These are phyloP conservation scores for Zygosaccharomyces pseudorouxii DNA, from an alignment of 805 yeast genomes.

Conservation along the genomic window DNA sequence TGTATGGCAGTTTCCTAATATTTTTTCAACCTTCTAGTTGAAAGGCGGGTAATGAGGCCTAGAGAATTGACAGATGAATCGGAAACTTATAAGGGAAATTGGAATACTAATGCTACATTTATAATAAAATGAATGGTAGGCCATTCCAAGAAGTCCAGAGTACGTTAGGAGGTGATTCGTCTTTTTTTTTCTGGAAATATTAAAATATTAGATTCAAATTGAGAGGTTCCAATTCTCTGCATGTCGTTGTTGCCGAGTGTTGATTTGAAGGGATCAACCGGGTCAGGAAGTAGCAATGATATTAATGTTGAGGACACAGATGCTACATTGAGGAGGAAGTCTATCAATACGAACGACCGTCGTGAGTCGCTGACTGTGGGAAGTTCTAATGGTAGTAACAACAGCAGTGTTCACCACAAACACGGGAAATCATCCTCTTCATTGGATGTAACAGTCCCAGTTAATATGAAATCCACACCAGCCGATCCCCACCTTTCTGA, in stretches of 20 bases:
- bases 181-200: neutral
- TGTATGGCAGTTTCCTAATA: neutral
- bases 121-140: no score
- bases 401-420: neutral
- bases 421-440: slow-evolving; percentile 15
- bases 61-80: neutral
- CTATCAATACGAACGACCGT: neutral
- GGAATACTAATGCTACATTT: neutral
- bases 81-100: neutral
- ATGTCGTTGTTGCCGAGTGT: slow-evolving; percentile 9
- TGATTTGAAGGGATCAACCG: slow-evolving; percentile 26
- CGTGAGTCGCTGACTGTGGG: neutral
- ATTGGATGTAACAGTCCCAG: slow-evolving; percentile 12
- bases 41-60: neutral
- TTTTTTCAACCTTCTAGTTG: neutral
- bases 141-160: no score
- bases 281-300: slow-evolving; percentile 7
- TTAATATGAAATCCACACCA: slow-evolving; percentile 26
- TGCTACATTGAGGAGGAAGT: slow-evolving; percentile 9
- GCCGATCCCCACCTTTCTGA: slow-evolving; percentile 30
- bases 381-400: neutral
- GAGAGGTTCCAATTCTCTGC: neutral
- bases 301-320: slow-evolving; percentile 12
- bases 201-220: neutral
- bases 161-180: neutral